Percentiles rank a stretch among this genome's conserved stretches.
phyloP scores from a whole-genome alignment of 805 yeast genomes.

The Candida mattraensis region DNA sequence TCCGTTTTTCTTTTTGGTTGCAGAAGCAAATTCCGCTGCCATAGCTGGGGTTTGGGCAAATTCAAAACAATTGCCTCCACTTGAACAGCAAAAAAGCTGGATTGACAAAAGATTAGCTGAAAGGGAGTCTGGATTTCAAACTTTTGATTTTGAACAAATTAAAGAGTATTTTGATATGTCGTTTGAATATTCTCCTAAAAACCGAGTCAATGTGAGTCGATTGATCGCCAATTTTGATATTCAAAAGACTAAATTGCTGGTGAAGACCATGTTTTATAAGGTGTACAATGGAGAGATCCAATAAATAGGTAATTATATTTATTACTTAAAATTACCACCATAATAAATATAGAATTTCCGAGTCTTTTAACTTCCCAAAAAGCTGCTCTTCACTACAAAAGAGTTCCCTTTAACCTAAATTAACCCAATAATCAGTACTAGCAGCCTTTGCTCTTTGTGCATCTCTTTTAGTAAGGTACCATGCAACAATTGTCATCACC shows the following conservation, averaged over 20 bases:
- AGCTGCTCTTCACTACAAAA: no score
- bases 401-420: no score
- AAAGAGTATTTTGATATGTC: conserved; percentile 9
- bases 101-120: conserved; percentile 13
- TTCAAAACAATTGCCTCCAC: conserved; percentile 39
- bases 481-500: conserved; percentile 29
- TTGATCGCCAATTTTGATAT: conserved; percentile 4
- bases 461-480: conserved; percentile 25
- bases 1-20: conserved; percentile 46
- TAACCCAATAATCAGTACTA: no score
- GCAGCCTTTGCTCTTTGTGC: conserved; percentile 34
- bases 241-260: neutral
- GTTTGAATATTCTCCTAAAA: conserved; percentile 12
- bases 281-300: conserved; percentile 3
- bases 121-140: conserved; percentile 17
- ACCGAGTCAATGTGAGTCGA: conserved; percentile 8
- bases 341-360: no score
- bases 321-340: no score
- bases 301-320: no score
- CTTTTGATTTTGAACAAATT: conserved; percentile 15
- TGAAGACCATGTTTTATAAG: conserved; percentile 6
- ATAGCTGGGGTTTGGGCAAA: conserved; percentile 57
- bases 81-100: conserved; percentile 20
- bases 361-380: no score
- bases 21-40: conserved; percentile 52